A percentile compares a stretch with the other conserved stretches of the same genome.
Evolutionary conservation across 371 early-diverging fungal species (phyloP).

Genomic region (Haplosporangium sp.): DNA sequence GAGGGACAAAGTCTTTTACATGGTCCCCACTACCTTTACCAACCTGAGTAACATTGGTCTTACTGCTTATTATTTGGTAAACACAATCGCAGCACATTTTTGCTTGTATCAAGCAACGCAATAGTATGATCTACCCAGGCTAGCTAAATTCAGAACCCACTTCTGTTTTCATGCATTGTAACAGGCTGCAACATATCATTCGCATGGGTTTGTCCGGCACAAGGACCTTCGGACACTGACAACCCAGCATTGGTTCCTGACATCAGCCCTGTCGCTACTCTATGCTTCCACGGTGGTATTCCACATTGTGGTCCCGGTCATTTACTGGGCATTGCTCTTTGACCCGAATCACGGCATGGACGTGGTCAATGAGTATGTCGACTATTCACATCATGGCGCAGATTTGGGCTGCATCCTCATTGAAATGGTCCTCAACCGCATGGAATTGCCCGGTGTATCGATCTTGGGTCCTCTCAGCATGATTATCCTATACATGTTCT

Average conservation of each 20-base stretch:
- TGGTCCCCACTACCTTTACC: constrained; percentile 54
- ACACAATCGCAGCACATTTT: no score
- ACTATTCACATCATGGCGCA: constrained; percentile 47
- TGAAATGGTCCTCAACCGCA: constrained; percentile 49
- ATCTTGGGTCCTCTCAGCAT: constrained; percentile 39
- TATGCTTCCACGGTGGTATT: constrained; percentile 45
- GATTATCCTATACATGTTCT: constrained; percentile 54
- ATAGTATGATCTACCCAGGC: no score
- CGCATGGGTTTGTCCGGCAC: constrained; percentile 7
- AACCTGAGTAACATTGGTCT: constrained; percentile 54
- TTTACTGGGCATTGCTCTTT: constrained; percentile 53
- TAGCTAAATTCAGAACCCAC: background rate
- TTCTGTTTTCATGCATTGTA: background rate
- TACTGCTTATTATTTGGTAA: constrained; percentile 53
- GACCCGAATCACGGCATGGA: constrained; percentile 55
- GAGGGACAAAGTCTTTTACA: constrained; percentile 48
- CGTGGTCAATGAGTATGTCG: constrained; percentile 43
- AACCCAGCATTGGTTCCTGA: constrained; percentile 49
- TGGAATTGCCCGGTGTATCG: constrained; percentile 37
- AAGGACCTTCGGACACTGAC: constrained; percentile 25
- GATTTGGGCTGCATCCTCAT: constrained; percentile 39
- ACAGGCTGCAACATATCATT: constrained; percentile 51
- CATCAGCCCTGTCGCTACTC: constrained; percentile 35
- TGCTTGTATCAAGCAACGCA: no score
- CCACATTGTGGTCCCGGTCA: constrained; percentile 53